phyloP scores from a whole-genome alignment of 257 asterid species.

The Solanum dulcamara region DNA sequence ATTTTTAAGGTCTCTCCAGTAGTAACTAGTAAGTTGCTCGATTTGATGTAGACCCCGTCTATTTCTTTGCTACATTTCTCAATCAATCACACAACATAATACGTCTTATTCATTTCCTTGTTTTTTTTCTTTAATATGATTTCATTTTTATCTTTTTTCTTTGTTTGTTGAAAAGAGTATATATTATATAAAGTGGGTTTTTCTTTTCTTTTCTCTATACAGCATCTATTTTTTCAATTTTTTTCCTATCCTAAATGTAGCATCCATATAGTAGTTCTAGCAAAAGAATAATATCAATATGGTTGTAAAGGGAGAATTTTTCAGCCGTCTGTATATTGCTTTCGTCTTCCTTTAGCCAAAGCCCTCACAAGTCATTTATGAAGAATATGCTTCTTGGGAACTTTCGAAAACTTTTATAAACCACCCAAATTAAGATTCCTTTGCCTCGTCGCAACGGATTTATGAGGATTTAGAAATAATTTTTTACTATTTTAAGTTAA shows the following conservation, averaged over 20 bases:
- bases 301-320: neutral
- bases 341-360: neutral
- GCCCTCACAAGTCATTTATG: neutral
- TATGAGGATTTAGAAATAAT: too few species aligned
- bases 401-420: neutral
- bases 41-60: neutral
- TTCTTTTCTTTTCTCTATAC: neutral
- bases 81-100: neutral
- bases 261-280: neutral
- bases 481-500: too few species aligned
- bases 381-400: neutral
- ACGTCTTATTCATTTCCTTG: neutral
- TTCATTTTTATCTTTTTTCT: neutral
- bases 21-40: neutral
- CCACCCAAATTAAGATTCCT: constrained; percentile 1
- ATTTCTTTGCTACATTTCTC: neutral
- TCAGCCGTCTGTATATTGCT: neutral
- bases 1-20: neutral
- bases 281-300: neutral
- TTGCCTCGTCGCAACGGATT: neutral
- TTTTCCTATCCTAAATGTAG: neutral
- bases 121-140: neutral
- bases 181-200: too few species aligned
- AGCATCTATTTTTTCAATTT: neutral
- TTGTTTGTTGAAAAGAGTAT: neutral